phyloP scores from a whole-genome alignment of 164 flowering plant species.

The Chimonanthus praecox region DNA sequence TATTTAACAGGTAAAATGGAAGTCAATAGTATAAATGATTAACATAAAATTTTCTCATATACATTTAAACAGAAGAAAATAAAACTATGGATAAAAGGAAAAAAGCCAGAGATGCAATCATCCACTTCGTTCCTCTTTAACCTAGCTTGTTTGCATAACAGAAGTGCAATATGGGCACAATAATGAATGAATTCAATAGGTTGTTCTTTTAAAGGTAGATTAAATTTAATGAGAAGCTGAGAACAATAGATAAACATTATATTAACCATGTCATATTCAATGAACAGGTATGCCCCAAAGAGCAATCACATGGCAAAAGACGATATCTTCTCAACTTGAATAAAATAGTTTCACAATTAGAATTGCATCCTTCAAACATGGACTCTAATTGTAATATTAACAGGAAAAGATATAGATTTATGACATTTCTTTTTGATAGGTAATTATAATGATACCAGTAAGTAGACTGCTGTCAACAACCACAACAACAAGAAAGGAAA shows the following conservation, averaged over 20 bases:
- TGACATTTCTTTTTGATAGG: no score
- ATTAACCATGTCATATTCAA: neutral
- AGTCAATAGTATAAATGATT: neutral
- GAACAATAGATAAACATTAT: neutral
- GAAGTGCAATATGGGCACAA: neutral
- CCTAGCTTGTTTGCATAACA: neutral
- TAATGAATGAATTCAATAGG: neutral
- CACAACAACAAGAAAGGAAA: neutral
- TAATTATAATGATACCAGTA: neutral
- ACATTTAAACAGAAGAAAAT: neutral
- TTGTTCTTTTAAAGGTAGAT: neutral
- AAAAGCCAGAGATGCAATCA: neutral
- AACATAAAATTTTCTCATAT: neutral
- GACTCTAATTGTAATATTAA: neutral
- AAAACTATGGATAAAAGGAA: neutral
- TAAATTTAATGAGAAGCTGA: neutral
- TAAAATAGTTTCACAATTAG: neutral
- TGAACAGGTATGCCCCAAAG: neutral
- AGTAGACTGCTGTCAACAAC: neutral
- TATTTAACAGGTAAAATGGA: conserved; percentile 1
- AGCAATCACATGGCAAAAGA: neutral
- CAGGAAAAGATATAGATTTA: neutral
- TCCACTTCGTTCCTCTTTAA: neutral
- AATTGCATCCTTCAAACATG: neutral
- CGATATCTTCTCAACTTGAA: neutral